Percentiles rank a stretch among this genome's conserved stretches.
Evolutionary conservation across 768 basidiomycete species (phyloP).

Genomic region (Kwoniella europaea): DNA sequence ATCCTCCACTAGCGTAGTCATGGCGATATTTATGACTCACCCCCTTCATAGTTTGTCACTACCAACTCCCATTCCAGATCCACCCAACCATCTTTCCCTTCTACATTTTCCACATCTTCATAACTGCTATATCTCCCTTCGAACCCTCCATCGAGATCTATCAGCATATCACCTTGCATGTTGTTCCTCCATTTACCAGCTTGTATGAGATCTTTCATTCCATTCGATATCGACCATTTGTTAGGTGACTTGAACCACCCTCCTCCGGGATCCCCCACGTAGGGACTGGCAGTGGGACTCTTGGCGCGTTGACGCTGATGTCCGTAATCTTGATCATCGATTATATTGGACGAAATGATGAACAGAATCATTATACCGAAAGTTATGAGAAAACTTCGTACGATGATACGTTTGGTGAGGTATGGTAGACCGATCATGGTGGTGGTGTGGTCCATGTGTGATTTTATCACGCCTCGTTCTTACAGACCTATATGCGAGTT

Average conservation of each 20-base stretch:
- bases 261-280: not conserved
- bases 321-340: not conserved
- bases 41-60: constrained; percentile 35
- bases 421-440: not conserved
- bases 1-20: too few species aligned
- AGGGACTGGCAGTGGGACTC: not conserved
- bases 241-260: not conserved
- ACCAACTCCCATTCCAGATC: constrained; percentile 33
- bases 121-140: not conserved
- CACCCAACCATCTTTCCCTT: constrained; percentile 32
- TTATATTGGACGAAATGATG: not conserved
- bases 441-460: not conserved
- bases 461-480: too few species aligned
- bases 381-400: not conserved
- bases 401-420: not conserved
- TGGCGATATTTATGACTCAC: constrained; percentile 18
- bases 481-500: too few species aligned
- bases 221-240: not conserved
- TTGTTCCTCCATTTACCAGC: not conserved
- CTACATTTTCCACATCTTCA: not conserved
- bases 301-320: not conserved
- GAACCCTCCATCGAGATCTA: not conserved
- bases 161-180: not conserved
- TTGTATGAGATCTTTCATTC: too few species aligned
- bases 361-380: not conserved